Evolutionary conservation across 305 asterid species (phyloP), one percentile per base, ranked within the genome.

Genomic region (Stenogyne calaminthoides): DNA sequence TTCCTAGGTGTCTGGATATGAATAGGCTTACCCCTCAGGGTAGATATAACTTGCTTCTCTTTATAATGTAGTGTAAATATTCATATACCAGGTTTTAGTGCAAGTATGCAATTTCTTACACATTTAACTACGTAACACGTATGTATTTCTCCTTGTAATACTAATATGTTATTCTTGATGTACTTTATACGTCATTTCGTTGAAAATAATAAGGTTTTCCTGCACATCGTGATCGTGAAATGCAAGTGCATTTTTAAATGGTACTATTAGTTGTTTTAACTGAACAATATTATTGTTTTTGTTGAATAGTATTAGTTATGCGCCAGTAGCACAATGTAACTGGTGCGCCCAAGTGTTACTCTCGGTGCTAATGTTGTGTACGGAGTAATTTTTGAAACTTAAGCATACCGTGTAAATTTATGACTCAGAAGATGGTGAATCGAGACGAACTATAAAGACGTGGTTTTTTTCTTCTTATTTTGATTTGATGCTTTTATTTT

Each of bases 61-160:
- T 57, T 49, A n/a, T 29, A 52, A 49, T 15, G 34, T 57, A 75
- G 64, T 72, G 79, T 84, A 80, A 76, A 79, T 78, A 15, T 49
- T 49, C 56, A 49, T 16, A 73, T 74, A 55, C 70, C 56, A 42
- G 40, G 67, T 27, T 42, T 56, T 57, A 49, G 64, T 47, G 72
- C 77, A 60, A 71, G 37, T 63, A 40, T 72, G 55, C 29, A 16
- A 52, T 70, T 6, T 36, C 59, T 49, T 59, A 37, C 67, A 54
- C n/a, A 56, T 71, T 19, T 20, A 63, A 72, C 59, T n/a, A 57
- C 47, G 51, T 60, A 36, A 16, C 70, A 55, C 60, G 22, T 74
- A 7, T 61, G 29, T 46, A 64, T 27, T 11, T 22, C 61, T 47
- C 32, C 42, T 29, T 60, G 66, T 71, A 52, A 27, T 44, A 46